Evolutionary conservation across 345 rosid genomes (phyloP), one percentile per base, ranked within the genome.

Genomic region (Abelmoschus esculentus): DNA sequence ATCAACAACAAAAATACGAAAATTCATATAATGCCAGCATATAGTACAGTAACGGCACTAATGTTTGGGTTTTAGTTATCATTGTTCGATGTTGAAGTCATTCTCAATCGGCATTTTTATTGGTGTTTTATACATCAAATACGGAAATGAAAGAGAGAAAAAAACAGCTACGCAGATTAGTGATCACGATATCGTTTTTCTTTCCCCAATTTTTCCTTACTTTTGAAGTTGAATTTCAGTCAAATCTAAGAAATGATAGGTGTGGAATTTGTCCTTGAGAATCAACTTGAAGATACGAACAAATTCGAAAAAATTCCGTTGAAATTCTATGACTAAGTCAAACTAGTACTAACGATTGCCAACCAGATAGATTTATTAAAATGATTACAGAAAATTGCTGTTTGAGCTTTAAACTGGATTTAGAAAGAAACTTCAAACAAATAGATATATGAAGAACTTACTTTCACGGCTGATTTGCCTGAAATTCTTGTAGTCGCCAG

Each of bases 381-480:
- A 42, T 5, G 6, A 54, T 28, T 6, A 42, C 47, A 58, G 26
- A 31, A 46, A 0, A 46, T 42, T 12, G 53, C 19, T 22, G 8
- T 64, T 18, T 14, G 29, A 61, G 22, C 34, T 15, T 19, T 61
- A 46, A 69, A n/a, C 26, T 19, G 22, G 13, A 69, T 28, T 53
- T 28, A n/a, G 58, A n/a, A 1, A n/a, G 46, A 28, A 19, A 54
- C 29, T 31, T 60, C 9, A 55, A 9, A 61, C 29, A 67, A 3
- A 42, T 17, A 71, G 19, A 61, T 55, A 52, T 18, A 49, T 64
- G 38, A n/a, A 49, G 67, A 53, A 44, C 89, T 86, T 70, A 96
- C 99, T 85, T 79, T 96, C 99, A 38, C 99, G 99, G 73, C 84
- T 89, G 77, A 86, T 82, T 80, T 96, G 99, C 47, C 80, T 79